A percentile compares a stretch with the other conserved stretches of the same genome.
These are phyloP conservation scores for Scheffersomyces lignosus DNA, from an alignment of 805 yeast species.

Conservation along the genomic window DNA sequence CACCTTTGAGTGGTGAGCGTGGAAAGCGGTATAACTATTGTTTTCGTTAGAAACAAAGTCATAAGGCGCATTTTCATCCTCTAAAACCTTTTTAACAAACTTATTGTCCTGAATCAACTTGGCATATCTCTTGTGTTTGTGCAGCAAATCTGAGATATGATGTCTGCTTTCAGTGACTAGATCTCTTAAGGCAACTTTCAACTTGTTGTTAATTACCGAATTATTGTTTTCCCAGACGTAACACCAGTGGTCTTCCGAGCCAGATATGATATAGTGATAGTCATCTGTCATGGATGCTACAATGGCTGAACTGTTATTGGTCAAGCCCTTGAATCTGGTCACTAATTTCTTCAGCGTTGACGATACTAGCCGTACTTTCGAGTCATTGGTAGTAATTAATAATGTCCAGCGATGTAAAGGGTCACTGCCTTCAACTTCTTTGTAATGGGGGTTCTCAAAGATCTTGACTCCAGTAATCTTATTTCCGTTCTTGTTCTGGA, in stretches of 20 bases:
- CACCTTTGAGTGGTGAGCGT: constrained; percentile 72
- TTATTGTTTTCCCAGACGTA: constrained; percentile 71
- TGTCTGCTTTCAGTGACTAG: constrained; percentile 33
- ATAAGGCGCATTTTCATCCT: constrained; percentile 14
- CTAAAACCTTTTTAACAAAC: constrained; percentile 29
- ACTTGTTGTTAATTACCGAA: constrained; percentile 38
- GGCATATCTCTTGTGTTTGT: constrained; percentile 26
- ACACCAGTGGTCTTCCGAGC: constrained; percentile 86
- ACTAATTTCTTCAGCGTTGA: constrained; percentile 53
- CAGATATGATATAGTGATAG: constrained; percentile 59
- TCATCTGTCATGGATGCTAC: constrained; percentile 64
- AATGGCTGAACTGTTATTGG: constrained; percentile 70
- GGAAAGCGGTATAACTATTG: constrained; percentile 65
- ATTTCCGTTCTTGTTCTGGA: constrained; percentile 27
- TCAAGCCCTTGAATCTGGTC: constrained; percentile 70
- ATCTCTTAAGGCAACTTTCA: constrained; percentile 36
- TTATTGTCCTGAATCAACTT: constrained; percentile 29
- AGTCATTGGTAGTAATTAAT: constrained; percentile 79
- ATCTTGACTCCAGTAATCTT: constrained; percentile 77
- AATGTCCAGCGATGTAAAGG: constrained; percentile 27
- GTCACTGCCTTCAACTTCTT: constrained; percentile 3
- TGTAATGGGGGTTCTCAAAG: constrained; percentile 27
- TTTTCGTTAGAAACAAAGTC: constrained; percentile 47
- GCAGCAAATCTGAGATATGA: constrained; percentile 32
- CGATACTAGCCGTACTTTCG: constrained; percentile 68